A percentile compares a stretch with the other conserved stretches of the same genome.
These are phyloP conservation scores for Collybia sordida DNA, from an alignment of 768 basidiomycete genomes.

Conservation along the genomic window DNA sequence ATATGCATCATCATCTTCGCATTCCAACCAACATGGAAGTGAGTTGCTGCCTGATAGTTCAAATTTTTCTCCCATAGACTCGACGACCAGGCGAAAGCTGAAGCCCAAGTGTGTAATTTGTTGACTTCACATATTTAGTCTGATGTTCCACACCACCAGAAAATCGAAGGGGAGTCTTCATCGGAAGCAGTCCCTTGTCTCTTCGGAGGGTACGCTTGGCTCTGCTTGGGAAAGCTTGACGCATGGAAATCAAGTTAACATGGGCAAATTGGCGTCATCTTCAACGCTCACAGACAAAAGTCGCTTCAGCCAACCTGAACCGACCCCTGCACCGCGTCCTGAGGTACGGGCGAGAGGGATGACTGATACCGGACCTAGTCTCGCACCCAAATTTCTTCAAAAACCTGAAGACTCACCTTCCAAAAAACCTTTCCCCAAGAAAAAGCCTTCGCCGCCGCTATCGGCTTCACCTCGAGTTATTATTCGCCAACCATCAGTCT, in stretches of 20 bases:
- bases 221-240: slow-evolving; percentile 24
- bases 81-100: slow-evolving; percentile 4
- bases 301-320: slow-evolving; percentile 31
- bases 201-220: slow-evolving; percentile 16
- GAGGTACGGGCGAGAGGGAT: slow-evolving; percentile 47
- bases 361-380: slow-evolving; percentile 37
- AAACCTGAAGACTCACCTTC: slow-evolving; percentile 5
- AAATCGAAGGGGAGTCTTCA: slow-evolving; percentile 28
- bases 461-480: slow-evolving; percentile 31
- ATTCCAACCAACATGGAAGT: slow-evolving; percentile 38
- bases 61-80: background rate
- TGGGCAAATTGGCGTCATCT: slow-evolving; percentile 28
- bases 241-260: slow-evolving; percentile 11
- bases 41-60: slow-evolving; percentile 22
- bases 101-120: slow-evolving; percentile 15
- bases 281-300: slow-evolving; percentile 30
- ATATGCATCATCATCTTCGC: slow-evolving; percentile 58
- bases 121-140: background rate
- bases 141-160: slow-evolving; percentile 16
- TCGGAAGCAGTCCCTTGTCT: slow-evolving; percentile 17
- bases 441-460: slow-evolving; percentile 13
- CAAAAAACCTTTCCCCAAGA: slow-evolving; percentile 9
- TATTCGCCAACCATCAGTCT: slow-evolving; percentile 41
- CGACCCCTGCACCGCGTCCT: slow-evolving; percentile 31
- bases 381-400: slow-evolving; percentile 32